phyloP scores from a whole-genome alignment of 2,329 filamentous ascomycete genomes.

The Stemphylium beticola region DNA sequence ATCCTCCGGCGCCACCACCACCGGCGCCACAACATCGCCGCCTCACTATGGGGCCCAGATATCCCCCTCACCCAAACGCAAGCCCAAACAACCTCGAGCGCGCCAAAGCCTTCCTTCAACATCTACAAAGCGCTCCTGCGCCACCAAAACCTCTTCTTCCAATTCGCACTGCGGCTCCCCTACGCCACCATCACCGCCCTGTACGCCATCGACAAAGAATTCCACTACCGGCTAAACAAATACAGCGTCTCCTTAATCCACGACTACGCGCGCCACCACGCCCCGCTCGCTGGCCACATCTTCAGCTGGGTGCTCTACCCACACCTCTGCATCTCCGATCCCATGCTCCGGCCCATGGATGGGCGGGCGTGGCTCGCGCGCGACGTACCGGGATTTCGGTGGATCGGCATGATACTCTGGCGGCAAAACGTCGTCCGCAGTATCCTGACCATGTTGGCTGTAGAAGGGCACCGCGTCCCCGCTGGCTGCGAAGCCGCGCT shows the following conservation, averaged over 20 bases:
- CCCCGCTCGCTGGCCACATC: conserved; percentile 61
- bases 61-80: neutral
- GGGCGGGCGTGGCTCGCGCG: conserved; percentile 36
- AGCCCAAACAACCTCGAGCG: neutral
- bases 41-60: conserved; percentile 25
- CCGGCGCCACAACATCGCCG: conserved; percentile 31
- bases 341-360: conserved; percentile 57
- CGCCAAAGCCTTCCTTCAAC: conserved; percentile 30
- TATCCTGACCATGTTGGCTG: conserved; percentile 64
- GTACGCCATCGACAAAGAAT: conserved; percentile 50
- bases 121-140: conserved; percentile 44
- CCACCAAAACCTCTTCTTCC: conserved; percentile 46
- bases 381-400: conserved; percentile 67
- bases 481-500: conserved; percentile 60
- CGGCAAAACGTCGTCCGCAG: conserved; percentile 56
- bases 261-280: conserved; percentile 60
- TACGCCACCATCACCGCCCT: conserved; percentile 35
- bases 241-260: conserved; percentile 63
- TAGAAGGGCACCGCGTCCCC: conserved; percentile 60
- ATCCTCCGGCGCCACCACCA: conserved; percentile 32
- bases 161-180: conserved; percentile 36
- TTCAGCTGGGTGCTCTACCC: conserved; percentile 69
- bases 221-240: conserved; percentile 52
- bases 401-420: conserved; percentile 68
- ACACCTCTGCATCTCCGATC: conserved; percentile 65